Evolutionary conservation across 106 monocot genomes (phyloP).

Genomic region (Dactylorhiza incarnata): DNA sequence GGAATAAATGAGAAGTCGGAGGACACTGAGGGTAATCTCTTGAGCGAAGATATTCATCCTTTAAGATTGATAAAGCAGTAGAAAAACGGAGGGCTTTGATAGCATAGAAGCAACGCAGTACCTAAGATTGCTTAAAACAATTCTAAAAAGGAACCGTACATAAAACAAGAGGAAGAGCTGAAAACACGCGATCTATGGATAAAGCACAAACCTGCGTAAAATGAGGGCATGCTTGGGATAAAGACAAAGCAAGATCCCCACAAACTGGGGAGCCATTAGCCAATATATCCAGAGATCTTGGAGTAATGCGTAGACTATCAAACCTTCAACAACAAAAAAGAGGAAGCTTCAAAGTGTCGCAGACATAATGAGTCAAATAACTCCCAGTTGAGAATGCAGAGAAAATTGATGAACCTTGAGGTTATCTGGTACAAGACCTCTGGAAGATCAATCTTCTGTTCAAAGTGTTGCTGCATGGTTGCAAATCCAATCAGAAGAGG

Average conservation of each 20-base stretch:
- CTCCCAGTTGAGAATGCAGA: neutral
- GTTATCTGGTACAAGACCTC: slow-evolving; percentile 98
- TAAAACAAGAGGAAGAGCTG: slow-evolving; percentile 2
- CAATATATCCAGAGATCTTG: slow-evolving; percentile 89
- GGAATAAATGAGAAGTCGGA: slow-evolving; percentile 84
- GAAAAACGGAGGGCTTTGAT: slow-evolving; percentile 96
- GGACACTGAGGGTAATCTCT: slow-evolving; percentile 98
- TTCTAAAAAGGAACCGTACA: slow-evolving; percentile 1
- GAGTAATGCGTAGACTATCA: slow-evolving; percentile 95
- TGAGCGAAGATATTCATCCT: slow-evolving; percentile 92
- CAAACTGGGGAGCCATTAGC: slow-evolving; percentile 92
- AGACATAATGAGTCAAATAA: neutral
- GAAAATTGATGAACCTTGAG: slow-evolving; percentile 55
- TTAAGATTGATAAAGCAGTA: slow-evolving; percentile 89
- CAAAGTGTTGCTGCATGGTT: slow-evolving; percentile 96
- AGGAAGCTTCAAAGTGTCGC: neutral
- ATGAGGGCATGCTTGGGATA: slow-evolving; percentile 98
- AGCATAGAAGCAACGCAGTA: slow-evolving; percentile 81
- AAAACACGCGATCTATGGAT: neutral
- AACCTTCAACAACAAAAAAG: slow-evolving; percentile 43
- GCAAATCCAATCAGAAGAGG: slow-evolving; percentile 97
- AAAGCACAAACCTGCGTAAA: slow-evolving; percentile 73
- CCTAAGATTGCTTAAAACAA: slow-evolving; percentile 28
- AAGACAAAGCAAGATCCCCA: slow-evolving; percentile 91
- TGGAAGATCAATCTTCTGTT: slow-evolving; percentile 92